Percentiles rank a stretch among this genome's conserved stretches.
Conservation (phyloP, 192 early-diverging fungal genomes). For the Gryganskiella cystojenkinii region DNA sequence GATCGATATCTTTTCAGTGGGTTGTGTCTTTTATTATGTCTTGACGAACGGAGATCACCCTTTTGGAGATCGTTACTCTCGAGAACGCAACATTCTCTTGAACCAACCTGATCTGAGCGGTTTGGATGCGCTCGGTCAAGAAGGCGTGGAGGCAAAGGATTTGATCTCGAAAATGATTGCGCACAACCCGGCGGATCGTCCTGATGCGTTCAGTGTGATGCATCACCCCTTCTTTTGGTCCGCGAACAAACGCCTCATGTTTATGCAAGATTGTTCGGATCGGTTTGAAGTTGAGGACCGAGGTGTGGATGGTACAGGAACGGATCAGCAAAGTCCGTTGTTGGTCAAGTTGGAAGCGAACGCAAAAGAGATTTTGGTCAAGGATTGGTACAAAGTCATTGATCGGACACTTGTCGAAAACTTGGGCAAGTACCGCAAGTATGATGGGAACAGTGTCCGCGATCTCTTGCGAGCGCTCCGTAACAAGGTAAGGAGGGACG, state of each 20-base stretch:
- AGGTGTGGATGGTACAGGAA: background rate
- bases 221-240: slow-evolving; percentile 98
- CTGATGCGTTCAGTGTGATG: slow-evolving; percentile 79
- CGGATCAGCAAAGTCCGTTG: slow-evolving; percentile 72
- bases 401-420: slow-evolving; percentile 80
- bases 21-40: slow-evolving; percentile 96
- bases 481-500: slow-evolving; percentile 79
- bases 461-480: slow-evolving; percentile 92
- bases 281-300: slow-evolving; percentile 90
- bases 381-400: slow-evolving; percentile 81
- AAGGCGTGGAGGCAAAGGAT: slow-evolving; percentile 88
- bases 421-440: slow-evolving; percentile 93
- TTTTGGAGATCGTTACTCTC: slow-evolving; percentile 91
- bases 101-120: slow-evolving; percentile 77
- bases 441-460: slow-evolving; percentile 84
- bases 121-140: slow-evolving; percentile 76
- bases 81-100: slow-evolving; percentile 92
- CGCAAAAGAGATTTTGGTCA: slow-evolving; percentile 68
- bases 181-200: slow-evolving; percentile 81
- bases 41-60: slow-evolving; percentile 92
- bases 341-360: slow-evolving; percentile 73
- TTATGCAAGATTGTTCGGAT: slow-evolving; percentile 96
- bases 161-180: slow-evolving; percentile 92
- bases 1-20: slow-evolving; percentile 96
- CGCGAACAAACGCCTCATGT: slow-evolving; percentile 81